A percentile compares a stretch with the other conserved stretches of the same genome.
phyloP scores from a whole-genome alignment of 345 rosid species.

The Anacardium occidentale region DNA sequence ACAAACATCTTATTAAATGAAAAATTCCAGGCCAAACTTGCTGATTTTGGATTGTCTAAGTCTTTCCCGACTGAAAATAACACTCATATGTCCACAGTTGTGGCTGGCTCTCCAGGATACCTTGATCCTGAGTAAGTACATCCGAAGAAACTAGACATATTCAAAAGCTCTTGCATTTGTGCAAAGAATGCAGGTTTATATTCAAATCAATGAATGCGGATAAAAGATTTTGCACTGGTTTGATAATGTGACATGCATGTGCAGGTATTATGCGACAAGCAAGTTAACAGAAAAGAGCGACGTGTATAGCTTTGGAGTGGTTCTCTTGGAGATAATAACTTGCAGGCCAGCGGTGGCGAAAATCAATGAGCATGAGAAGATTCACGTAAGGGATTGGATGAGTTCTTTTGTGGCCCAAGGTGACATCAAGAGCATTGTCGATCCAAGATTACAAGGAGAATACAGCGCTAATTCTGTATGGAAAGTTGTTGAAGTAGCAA shows the following conservation, averaged over 20 bases:
- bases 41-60: constrained; percentile 35
- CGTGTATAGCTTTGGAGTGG: constrained; percentile 47
- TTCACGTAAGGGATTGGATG: constrained; percentile 39
- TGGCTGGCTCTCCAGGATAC: constrained; percentile 56
- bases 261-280: constrained; percentile 31
- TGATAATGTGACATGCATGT: background rate
- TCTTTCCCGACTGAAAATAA: constrained; percentile 31
- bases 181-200: background rate
- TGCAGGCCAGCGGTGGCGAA: constrained; percentile 26
- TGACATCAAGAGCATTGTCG: constrained; percentile 39
- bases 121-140: constrained; percentile 30
- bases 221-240: background rate
- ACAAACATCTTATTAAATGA: constrained; percentile 38
- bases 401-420: constrained; percentile 31
- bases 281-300: constrained; percentile 41
- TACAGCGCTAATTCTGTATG: constrained; percentile 34
- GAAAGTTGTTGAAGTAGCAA: constrained; percentile 46
- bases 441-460: constrained; percentile 39
- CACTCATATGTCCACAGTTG: constrained; percentile 37
- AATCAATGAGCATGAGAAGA: background rate
- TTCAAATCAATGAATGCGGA: too few relatives aligned
- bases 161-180: background rate
- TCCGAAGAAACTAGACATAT: background rate
- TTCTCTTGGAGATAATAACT: constrained; percentile 39
- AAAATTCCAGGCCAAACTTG: constrained; percentile 23